phyloP scores from a whole-genome alignment of 352 stramenopile genomes.

The Pythium sp. region DNA sequence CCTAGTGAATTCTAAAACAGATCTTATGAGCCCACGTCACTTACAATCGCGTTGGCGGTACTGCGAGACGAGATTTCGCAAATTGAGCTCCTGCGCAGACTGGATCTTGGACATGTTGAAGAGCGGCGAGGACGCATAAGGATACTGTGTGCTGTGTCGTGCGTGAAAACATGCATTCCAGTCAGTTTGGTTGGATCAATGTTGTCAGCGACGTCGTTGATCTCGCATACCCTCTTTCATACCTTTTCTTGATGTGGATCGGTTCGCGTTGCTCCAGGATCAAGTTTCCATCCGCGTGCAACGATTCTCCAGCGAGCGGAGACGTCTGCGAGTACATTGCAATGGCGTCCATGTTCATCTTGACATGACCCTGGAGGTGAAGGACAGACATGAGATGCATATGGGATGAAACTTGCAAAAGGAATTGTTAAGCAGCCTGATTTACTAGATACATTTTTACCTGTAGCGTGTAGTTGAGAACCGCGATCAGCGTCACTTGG shows the following conservation, averaged over 20 bases:
- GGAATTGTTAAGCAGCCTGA: no score
- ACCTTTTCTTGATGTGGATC: slow-evolving; percentile 44
- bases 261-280: slow-evolving; percentile 44
- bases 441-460: slow-evolving; percentile 10
- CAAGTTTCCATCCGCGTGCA: slow-evolving; percentile 63
- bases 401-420: no score
- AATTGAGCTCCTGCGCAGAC: slow-evolving; percentile 31
- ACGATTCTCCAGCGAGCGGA: slow-evolving; percentile 27
- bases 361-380: slow-evolving; percentile 28
- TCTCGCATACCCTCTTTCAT: not conserved
- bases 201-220: not conserved
- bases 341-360: slow-evolving; percentile 69
- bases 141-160: slow-evolving; percentile 30
- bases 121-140: slow-evolving; percentile 33
- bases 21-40: slow-evolving; percentile 1
- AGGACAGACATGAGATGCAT: not conserved
- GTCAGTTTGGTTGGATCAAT: not conserved
- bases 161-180: not conserved
- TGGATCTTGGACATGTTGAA: slow-evolving; percentile 40
- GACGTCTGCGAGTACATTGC: slow-evolving; percentile 37
- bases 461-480: slow-evolving; percentile 64
- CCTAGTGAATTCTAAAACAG: not conserved
- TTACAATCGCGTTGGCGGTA: slow-evolving; percentile 55
- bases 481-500: slow-evolving; percentile 39
- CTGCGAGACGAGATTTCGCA: slow-evolving; percentile 30